These are phyloP conservation scores for Nitzschia putrida DNA, from an alignment of 108 stramenopile genomes.

Conservation along the genomic window DNA sequence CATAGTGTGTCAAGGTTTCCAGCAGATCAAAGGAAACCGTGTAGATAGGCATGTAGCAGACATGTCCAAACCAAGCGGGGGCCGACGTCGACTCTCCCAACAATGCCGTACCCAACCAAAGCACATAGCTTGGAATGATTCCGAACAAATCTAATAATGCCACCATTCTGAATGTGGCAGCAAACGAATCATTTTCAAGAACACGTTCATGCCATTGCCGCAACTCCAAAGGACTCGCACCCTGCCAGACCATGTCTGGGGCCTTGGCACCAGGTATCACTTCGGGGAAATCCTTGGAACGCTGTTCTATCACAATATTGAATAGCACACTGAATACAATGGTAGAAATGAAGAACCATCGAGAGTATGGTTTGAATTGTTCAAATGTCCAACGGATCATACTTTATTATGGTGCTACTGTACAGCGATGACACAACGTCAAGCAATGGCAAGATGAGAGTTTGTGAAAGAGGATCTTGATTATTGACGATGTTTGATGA, in stretches of 20 bases:
- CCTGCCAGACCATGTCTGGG: neutral
- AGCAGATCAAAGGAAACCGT: slow-evolving; percentile 8
- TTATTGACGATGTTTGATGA: too few species aligned
- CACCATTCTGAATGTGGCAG: neutral
- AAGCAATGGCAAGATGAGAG: too few species aligned
- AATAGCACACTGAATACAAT: too few species aligned
- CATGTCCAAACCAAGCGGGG: neutral
- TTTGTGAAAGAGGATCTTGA: too few species aligned
- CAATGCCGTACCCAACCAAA: slow-evolving; percentile 1
- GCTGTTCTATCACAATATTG: too few species aligned
- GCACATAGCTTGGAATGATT: slow-evolving; percentile 8
- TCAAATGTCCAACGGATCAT: neutral
- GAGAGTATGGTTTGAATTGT: neutral
- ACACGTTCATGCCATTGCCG: neutral
- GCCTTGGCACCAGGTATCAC: neutral
- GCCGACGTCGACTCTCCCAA: neutral
- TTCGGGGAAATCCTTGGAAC: neutral
- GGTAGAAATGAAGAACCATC: neutral
- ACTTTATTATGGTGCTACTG: too few species aligned
- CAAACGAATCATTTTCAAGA: too few species aligned
- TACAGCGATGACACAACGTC: too few species aligned
- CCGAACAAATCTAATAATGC: slow-evolving; percentile 10
- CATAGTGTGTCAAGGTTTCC: slow-evolving; percentile 1
- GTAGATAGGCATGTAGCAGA: slow-evolving; percentile 9
- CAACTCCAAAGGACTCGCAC: neutral